Evolutionary conservation across 495 filamentous ascomycete species (phyloP).

Genomic region (Pseudevernia furfuracea): DNA sequence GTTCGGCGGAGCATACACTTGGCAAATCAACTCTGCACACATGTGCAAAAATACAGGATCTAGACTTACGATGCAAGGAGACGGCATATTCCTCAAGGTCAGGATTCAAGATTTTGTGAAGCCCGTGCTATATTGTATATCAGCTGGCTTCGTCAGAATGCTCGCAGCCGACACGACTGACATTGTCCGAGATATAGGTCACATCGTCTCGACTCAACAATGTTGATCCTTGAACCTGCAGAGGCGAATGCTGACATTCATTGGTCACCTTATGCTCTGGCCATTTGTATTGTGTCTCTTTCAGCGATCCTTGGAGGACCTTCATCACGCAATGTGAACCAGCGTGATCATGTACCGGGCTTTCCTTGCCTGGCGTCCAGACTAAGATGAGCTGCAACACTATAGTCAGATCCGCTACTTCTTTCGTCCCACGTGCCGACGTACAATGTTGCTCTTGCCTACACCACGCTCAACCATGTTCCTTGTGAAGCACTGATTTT

Average conservation of each 20-base stretch:
- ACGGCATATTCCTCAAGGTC: slow-evolving; percentile 65
- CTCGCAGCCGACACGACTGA: slow-evolving; percentile 25
- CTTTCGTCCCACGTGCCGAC: slow-evolving; percentile 22
- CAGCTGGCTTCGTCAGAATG: not conserved
- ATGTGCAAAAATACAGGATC: not conserved
- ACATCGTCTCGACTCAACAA: slow-evolving; percentile 56
- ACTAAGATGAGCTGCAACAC: slow-evolving; percentile 68
- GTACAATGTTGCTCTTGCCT: slow-evolving; percentile 81
- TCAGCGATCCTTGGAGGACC: slow-evolving; percentile 63
- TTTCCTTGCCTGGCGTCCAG: slow-evolving; percentile 85
- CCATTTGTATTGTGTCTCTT: slow-evolving; percentile 73
- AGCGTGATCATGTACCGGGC: slow-evolving; percentile 81
- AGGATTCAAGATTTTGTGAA: slow-evolving; percentile 75
- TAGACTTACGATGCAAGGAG: slow-evolving; percentile 69
- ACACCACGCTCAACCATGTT: slow-evolving; percentile 89
- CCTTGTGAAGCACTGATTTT: slow-evolving; percentile 63
- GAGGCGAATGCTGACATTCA: slow-evolving; percentile 43
- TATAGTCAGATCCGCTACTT: not conserved
- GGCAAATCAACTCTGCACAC: slow-evolving; percentile 25
- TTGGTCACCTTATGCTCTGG: slow-evolving; percentile 46
- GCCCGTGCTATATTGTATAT: slow-evolving; percentile 50
- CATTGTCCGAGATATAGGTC: slow-evolving; percentile 74
- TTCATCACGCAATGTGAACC: slow-evolving; percentile 72
- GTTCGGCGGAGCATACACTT: slow-evolving; percentile 87
- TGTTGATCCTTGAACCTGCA: slow-evolving; percentile 36